Conservation (phyloP, 768 basidiomycete species). For the Termitomyces sp. region DNA sequence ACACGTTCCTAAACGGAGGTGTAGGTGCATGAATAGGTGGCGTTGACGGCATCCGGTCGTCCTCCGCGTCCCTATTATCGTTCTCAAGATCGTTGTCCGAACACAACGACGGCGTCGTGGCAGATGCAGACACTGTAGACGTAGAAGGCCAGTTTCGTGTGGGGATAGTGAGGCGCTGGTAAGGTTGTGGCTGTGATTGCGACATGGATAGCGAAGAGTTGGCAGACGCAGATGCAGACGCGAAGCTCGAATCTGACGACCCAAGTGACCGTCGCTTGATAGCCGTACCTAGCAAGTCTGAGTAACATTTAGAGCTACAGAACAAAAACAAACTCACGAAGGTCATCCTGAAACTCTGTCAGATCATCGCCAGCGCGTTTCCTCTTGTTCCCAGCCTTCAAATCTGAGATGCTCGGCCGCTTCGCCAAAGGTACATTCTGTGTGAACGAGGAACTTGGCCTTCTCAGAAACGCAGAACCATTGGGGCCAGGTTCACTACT, state of each 20-base stretch:
- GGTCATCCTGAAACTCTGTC: constrained; percentile 26
- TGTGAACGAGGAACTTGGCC: not conserved
- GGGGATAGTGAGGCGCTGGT: constrained; percentile 14
- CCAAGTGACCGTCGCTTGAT: constrained; percentile 38
- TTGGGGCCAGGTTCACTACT: not conserved
- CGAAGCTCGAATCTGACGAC: constrained; percentile 28
- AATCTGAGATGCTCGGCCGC: not conserved
- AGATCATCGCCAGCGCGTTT: constrained; percentile 32
- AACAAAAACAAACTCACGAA: constrained; percentile 32
- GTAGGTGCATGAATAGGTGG: constrained; percentile 39
- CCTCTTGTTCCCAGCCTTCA: constrained; percentile 29
- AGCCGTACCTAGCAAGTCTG: constrained; percentile 20
- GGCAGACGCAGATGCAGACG: constrained; percentile 18
- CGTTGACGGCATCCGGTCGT: constrained; percentile 52
- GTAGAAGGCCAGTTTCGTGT: constrained; percentile 11
- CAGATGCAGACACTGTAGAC: constrained; percentile 20
- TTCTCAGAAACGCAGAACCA: not conserved
- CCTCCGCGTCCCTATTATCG: constrained; percentile 48
- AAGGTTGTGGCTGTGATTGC: constrained; percentile 21
- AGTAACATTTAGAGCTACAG: not conserved
- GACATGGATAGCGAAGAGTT: constrained; percentile 12
- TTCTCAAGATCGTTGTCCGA: constrained; percentile 63
- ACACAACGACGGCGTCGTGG: constrained; percentile 66
- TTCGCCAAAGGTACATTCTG: not conserved
- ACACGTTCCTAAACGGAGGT: constrained; percentile 21